These are phyloP conservation scores for Rubus idaeus DNA, from an alignment of 306 rosid genomes.

Conservation along the genomic window DNA sequence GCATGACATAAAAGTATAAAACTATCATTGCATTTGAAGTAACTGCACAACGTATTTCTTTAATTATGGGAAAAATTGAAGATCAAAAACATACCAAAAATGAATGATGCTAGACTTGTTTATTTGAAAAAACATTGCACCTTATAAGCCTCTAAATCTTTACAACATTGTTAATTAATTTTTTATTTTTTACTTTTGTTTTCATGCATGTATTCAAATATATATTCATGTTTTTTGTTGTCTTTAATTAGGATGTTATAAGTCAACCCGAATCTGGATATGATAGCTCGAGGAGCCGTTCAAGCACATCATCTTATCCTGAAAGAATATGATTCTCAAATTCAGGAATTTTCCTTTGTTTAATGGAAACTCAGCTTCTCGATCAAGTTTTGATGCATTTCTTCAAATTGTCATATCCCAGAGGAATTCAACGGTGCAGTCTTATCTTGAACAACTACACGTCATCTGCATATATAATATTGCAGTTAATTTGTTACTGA, in stretches of 20 bases:
- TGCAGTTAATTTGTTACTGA: no score
- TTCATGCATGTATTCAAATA: no score
- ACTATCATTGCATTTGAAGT: not conserved
- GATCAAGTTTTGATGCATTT: not conserved
- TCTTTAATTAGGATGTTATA: constrained; percentile 5
- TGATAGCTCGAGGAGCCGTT: constrained; percentile 8
- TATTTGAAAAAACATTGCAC: not conserved
- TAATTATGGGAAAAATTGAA: not conserved
- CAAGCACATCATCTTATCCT: constrained; percentile 7
- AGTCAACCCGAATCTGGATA: constrained; percentile 1
- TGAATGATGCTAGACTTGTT: not conserved
- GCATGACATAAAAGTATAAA: not conserved
- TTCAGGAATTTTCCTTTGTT: not conserved
- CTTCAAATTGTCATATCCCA: not conserved
- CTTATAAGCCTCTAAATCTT: not conserved
- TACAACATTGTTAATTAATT: no score
- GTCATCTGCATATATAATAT: no score
- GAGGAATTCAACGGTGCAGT: no score
- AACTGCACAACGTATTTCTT: not conserved
- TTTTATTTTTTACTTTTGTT: no score
- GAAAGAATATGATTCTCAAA: not conserved
- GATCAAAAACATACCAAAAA: not conserved
- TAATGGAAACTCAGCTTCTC: not conserved
- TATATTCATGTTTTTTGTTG: not conserved
- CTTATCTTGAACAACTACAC: no score